Conservation (phyloP, 768 basidiomycete species). For the Mycena venus region DNA sequence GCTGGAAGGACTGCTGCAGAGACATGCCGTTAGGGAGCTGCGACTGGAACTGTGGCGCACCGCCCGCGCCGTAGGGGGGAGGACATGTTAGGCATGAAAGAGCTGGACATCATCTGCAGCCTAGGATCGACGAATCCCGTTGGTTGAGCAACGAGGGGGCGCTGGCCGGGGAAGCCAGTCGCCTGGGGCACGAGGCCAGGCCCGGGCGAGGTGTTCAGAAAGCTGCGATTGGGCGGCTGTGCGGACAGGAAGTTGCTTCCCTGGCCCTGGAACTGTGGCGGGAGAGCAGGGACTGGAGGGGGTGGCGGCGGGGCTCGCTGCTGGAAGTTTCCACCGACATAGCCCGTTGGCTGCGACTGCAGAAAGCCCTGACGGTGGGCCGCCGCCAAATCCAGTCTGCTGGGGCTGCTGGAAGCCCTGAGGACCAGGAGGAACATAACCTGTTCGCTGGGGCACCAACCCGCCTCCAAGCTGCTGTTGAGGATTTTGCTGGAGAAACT, state of each 20-base stretch:
- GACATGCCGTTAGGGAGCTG: constrained; percentile 73
- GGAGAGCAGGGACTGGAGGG: constrained; percentile 77
- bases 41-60: constrained; percentile 75
- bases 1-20: constrained; percentile 89
- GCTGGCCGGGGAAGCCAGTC: constrained; percentile 65
- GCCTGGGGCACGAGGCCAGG: constrained; percentile 63
- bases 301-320: constrained; percentile 63
- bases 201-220: constrained; percentile 70
- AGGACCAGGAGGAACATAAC: constrained; percentile 57
- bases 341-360: constrained; percentile 69
- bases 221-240: constrained; percentile 57
- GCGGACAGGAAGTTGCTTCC: constrained; percentile 56
- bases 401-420: constrained; percentile 71
- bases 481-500: constrained; percentile 46
- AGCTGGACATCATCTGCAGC: constrained; percentile 89
- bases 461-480: constrained; percentile 39
- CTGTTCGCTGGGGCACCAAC: constrained; percentile 75
- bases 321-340: constrained; percentile 55
- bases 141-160: constrained; percentile 74
- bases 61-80: constrained; percentile 71
- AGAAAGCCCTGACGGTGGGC: constrained; percentile 53
- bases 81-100: constrained; percentile 88
- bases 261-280: constrained; percentile 69
- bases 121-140: constrained; percentile 90
- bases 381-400: constrained; percentile 65